phyloP scores from a whole-genome alignment of 345 rosid species.

The Draba incana region DNA sequence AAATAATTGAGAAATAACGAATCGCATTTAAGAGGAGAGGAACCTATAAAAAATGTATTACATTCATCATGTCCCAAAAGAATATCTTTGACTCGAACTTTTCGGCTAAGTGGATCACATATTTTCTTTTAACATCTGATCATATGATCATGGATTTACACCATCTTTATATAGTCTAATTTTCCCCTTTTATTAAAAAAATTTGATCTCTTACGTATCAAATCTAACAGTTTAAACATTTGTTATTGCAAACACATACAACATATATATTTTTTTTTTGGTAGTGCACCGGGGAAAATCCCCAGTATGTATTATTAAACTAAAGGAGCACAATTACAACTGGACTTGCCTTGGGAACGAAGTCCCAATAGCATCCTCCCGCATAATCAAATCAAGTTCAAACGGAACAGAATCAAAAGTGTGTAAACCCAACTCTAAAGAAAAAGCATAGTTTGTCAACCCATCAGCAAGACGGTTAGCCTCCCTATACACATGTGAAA shows the following conservation, averaged over 20 bases:
- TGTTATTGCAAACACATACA: not conserved
- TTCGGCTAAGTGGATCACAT: not conserved
- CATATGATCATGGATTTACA: not conserved
- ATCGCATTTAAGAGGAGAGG: not conserved
- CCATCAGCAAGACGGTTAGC: no score
- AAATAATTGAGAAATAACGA: not conserved
- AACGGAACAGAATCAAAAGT: no score
- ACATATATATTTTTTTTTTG: no score
- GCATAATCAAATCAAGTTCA: no score
- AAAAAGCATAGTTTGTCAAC: no score
- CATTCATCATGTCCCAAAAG: constrained; percentile 6
- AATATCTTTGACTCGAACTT: constrained; percentile 22
- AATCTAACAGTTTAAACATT: not conserved
- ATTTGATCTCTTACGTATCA: not conserved
- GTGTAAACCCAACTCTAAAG: no score
- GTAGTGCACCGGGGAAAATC: no score
- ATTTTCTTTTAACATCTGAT: not conserved
- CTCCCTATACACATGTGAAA: no score
- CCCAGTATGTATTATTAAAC: no score
- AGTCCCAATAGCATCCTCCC: no score
- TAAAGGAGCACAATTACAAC: no score
- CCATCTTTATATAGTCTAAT: not conserved
- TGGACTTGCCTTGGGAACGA: no score
- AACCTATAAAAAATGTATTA: not conserved
- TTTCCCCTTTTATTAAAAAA: not conserved